Evolutionary conservation across 1,284 basidiomycete genomes (phyloP), one percentile per base, ranked within the genome.

Genomic region (Blastosporella zonata): DNA sequence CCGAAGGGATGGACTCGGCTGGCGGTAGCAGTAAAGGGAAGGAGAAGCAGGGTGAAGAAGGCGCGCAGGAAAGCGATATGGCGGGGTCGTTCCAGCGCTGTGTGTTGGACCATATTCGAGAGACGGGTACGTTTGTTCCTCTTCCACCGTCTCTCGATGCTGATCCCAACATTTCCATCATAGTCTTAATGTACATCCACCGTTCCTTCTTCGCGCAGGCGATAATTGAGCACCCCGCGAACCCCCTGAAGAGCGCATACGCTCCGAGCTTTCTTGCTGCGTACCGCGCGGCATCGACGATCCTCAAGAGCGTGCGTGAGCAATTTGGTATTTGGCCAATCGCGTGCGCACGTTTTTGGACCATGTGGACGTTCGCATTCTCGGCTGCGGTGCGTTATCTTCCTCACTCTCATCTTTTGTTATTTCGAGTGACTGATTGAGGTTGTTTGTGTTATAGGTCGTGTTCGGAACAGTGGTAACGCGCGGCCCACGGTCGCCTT

Each of bases 161-260:
- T 27, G 43, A n/a, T 37, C n/a, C 20, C 13, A 20, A 15, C 1
- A 1, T 12, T 20, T 6, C 1, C n/a, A n/a, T n/a, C n/a, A 10
- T 49, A 87, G 84, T 84, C 15, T 65, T 88, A 6, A 70, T 87
- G 56, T 81, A 83, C 58, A 74, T 88, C 20, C 86, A 88, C 58
- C 73, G 84, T 21, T 74, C 73, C 45, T 87, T 82, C 67, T 87
- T 87, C 57, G 80, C 82, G 1, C 81, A 83, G 57, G 84, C 85
- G 1, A 77, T 88, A 54, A 78, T 80, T 17, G 79, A 84, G 44
- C 72, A 74, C 36, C 80, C 75, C n/a, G 66, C 62, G 41, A 81
- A 78, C 66, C 84, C 81, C 17, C 70, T 79, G 40, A 78, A 74
- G 63, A 81, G 75, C 59, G 69, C 69, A 41, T 82, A 79, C 59